A percentile compares a stretch with the other conserved stretches of the same genome.
Conservation (phyloP, 768 basidiomycete species). For the Podaxis carcinomalis region DNA sequence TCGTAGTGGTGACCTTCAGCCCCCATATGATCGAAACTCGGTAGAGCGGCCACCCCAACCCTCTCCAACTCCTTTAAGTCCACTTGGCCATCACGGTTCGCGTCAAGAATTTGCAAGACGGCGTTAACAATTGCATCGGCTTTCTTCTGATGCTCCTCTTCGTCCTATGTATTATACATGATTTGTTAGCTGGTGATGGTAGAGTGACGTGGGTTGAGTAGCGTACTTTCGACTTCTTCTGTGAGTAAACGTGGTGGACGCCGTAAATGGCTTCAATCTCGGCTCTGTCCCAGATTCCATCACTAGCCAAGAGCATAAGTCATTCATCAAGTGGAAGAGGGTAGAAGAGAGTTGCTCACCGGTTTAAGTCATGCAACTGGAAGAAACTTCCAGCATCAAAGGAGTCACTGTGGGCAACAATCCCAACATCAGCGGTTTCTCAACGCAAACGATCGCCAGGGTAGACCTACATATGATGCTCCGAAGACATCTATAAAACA, state of each 20-base stretch:
- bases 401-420: conserved; percentile 52
- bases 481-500: conserved; percentile 69
- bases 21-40: conserved; percentile 79
- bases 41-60: conserved; percentile 71
- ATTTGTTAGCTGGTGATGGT: background rate
- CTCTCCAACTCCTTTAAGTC: conserved; percentile 66
- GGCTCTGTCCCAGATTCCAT: conserved; percentile 77
- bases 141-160: conserved; percentile 76
- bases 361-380: conserved; percentile 89
- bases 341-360: conserved; percentile 34
- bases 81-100: conserved; percentile 67
- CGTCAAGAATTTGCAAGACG: conserved; percentile 70
- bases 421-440: background rate
- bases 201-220: background rate
- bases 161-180: conserved; percentile 47
- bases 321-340: background rate
- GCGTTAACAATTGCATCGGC: conserved; percentile 72
- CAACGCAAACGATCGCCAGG: background rate
- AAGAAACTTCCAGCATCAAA: conserved; percentile 90
- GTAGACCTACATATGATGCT: conserved; percentile 76
- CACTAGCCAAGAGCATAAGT: conserved; percentile 34
- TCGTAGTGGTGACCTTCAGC: conserved; percentile 95
- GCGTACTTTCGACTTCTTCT: conserved; percentile 69
- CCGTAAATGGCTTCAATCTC: conserved; percentile 97
- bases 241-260: conserved; percentile 87